Base-by-base conservation (phyloP, 2,329 filamentous ascomycete genomes). In the Paecilomyces formosus region DNA sequence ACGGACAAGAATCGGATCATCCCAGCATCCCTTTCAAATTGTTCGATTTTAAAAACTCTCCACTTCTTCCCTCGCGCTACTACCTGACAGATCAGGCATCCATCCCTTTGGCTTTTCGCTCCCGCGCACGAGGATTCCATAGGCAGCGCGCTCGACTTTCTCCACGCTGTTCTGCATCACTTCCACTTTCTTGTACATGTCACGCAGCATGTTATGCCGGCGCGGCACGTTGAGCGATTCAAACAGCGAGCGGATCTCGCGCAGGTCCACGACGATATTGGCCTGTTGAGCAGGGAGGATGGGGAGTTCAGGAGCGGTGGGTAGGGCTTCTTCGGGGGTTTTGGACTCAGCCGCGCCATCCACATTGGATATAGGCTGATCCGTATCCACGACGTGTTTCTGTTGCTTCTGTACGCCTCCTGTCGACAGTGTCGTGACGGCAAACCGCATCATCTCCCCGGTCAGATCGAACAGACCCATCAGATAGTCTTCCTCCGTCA, bases 371-470 rank as follows among this genome's bases (percentile, higher is more conserved):
- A 31, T 35, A 9, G 21, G 15, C 8, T 26, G 22, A 6, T 53
- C 21, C 11, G 53, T 3, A 18, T 21, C 28, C 12, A 6, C 6
- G 24, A 26, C 24, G 6, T 30, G 33, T 67, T 73, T 72, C 11
- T 35, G 33, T 60, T 45, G 64, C 54, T 55, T 57, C 60, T 24
- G 26, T 22, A 28, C 50, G 58, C 55, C 62, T 7, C 80, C 87
- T 4, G 92, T 88, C 0, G 92, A 92, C 72, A 96, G 89, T 26
- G 87, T 86, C 5, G 92, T 92, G 55, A 96, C 94, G 0, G 91
- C 92, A 74, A 97, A 97, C 30, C 92, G 85, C 94, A 99, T 99
- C 79, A 97, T 81, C 78, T 99, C 94, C 45, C 94, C 94, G 1
- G 92, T 92, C 65, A 97, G 83, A 73, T 99, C 94, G 69, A 96